Conservation (phyloP, 2,329 filamentous ascomycete genomes). For the Coniella lustricola region DNA sequence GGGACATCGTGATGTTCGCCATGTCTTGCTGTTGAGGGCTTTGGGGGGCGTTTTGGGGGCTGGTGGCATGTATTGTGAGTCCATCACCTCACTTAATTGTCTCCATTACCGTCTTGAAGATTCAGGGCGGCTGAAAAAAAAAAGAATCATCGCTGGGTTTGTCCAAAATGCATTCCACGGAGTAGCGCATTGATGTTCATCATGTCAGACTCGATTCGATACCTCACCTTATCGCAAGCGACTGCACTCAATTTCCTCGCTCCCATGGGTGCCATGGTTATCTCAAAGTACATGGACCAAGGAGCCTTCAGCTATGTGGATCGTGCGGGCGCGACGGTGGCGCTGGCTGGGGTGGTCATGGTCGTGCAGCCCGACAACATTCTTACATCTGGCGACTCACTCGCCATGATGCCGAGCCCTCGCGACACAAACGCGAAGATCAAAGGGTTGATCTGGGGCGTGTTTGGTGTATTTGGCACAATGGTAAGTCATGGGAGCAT, state of each 20-base stretch:
- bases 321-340: constrained; percentile 67
- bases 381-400: not conserved
- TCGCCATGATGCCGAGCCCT: constrained; percentile 38
- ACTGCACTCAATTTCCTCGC: constrained; percentile 85
- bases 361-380: constrained; percentile 60
- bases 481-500: not conserved
- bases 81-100: not conserved
- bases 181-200: too few relatives aligned
- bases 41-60: constrained; percentile 68
- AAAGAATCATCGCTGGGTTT: too few relatives aligned
- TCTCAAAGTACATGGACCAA: constrained; percentile 65
- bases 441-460: constrained; percentile 7
- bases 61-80: constrained; percentile 48
- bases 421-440: not conserved
- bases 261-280: constrained; percentile 70
- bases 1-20: constrained; percentile 58
- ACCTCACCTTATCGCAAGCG: constrained; percentile 78
- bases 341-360: constrained; percentile 71
- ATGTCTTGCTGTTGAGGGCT: constrained; percentile 61
- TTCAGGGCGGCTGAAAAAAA: too few relatives aligned
- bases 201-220: constrained; percentile 60
- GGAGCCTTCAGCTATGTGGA: constrained; percentile 75
- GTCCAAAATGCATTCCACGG: too few relatives aligned
- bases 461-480: constrained; percentile 7
- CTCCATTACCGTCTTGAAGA: too few relatives aligned